Evolutionary conservation across 768 basidiomycete species (phyloP), one percentile per base, ranked within the genome.

Genomic region (Tulasnella sp.): DNA sequence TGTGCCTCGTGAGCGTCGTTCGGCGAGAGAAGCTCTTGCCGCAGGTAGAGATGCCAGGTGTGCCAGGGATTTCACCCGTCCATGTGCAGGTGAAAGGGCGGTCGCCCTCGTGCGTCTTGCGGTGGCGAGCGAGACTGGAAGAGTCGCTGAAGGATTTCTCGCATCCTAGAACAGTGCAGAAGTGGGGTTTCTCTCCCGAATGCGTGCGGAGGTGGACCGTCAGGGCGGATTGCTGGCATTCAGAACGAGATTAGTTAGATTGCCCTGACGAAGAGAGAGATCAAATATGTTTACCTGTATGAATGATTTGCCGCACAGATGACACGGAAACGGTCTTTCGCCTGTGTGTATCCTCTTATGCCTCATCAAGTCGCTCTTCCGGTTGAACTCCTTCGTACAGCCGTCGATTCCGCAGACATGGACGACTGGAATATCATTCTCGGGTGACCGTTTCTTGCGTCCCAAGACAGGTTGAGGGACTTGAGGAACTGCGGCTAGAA

Each of bases 261-360:
- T n/a, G n/a, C n/a, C 4, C 29, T n/a, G 41, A 29, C 7, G 2
- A 22, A n/a, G 52, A 40, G 39, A 47, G n/a, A 34, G 29, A 6
- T 34, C 32, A 37, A 44, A 75, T 62, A 44, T 75, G 67, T 75
- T 62, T 69, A 92, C 93, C 86, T 95, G 93, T 76, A 95, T 94
- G 77, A 95, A 95, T 2, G 90, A 90, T 83, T 95, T 95, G 67
- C 91, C 91, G 72, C 93, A 95, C 35, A 88, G 88, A 35, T 80
- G 77, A 76, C 91, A 84, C 39, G 83, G 82, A 79, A 91, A 94
- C 2, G 93, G 93, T 67, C 93, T 85, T 79, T 95, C 93, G 19
- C 93, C 93, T 0, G 93, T 94, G 77, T 95, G 93, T 82, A 94
- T 94, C 59, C 92, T 87, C 83, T 88, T 90, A 78, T 95, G 93